Evolutionary conservation across 1,139 yeast species (phyloP).

Genomic region (Entelexis sorbosivorans): DNA sequence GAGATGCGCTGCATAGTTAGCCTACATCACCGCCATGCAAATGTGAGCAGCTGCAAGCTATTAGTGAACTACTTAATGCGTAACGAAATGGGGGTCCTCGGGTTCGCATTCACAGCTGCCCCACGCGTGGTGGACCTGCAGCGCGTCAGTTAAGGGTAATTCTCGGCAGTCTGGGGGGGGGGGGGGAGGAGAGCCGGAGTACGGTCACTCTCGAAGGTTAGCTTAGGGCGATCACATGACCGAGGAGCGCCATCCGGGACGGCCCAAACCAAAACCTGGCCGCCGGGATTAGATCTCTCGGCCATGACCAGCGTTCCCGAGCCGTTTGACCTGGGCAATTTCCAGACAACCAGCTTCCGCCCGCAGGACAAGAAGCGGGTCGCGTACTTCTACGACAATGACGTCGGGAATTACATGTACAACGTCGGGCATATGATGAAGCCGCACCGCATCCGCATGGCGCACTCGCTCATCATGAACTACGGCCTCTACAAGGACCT

Average conservation of each 20-base stretch:
- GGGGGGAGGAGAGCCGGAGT: too few species aligned
- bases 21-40: too few species aligned
- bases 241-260: not conserved
- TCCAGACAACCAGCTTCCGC: constrained; percentile 12
- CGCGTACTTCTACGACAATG: constrained; percentile 39
- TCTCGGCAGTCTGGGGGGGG: too few species aligned
- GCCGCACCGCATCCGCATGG: constrained; percentile 97
- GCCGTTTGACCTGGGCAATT: constrained; percentile 19
- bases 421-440: constrained; percentile 99
- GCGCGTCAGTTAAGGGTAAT: too few species aligned
- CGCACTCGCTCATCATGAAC: constrained; percentile 92
- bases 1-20: too few species aligned
- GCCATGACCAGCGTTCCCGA: constrained; percentile 17
- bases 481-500: constrained; percentile 91
- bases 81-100: too few species aligned
- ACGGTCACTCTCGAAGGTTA: too few species aligned
- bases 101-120: too few species aligned
- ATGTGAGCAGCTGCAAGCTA: too few species aligned
- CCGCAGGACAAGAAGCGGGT: constrained; percentile 47
- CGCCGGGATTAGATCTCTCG: not conserved
- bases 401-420: constrained; percentile 93
- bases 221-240: too few species aligned
- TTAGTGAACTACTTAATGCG: too few species aligned
- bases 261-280: not conserved
- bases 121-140: too few species aligned